Evolutionary conservation across 2,329 filamentous ascomycete species (phyloP).

Genomic region (Diaporthe sp.): DNA sequence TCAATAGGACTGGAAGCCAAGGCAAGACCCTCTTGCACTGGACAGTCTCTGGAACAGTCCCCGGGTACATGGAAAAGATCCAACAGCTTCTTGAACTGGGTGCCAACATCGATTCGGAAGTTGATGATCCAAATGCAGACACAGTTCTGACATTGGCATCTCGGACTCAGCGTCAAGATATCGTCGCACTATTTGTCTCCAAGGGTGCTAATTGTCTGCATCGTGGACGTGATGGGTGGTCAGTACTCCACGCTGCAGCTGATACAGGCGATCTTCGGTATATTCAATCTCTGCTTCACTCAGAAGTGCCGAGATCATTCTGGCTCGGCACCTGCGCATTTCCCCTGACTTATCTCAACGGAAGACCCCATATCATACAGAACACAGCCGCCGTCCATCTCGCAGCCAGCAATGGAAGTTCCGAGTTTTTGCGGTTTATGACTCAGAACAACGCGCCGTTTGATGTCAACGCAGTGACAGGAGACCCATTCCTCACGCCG

Average conservation of each 20-base stretch:
- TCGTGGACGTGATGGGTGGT: neutral
- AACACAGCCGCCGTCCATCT: no score
- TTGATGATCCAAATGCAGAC: neutral
- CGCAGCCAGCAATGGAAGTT: no score
- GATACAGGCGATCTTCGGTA: neutral
- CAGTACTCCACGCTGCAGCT: neutral
- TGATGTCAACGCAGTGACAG: neutral
- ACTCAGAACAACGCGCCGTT: rapidly evolving
- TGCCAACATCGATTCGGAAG: neutral
- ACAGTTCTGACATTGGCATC: neutral
- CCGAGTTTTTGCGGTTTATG: no score
- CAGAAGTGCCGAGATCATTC: rapidly evolving
- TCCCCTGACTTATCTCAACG: no score
- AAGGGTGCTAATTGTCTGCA: neutral
- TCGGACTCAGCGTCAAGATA: neutral
- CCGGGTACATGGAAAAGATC: neutral
- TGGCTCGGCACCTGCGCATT: neutral
- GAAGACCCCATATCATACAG: no score
- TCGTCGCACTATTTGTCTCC: neutral
- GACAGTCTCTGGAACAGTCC: neutral
- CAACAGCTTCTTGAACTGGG: neutral
- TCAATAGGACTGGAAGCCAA: neutral
- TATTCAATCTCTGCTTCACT: rapidly evolving
- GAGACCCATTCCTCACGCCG: rapidly evolving
- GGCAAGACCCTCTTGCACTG: neutral